These are phyloP conservation scores for Acacia concinna DNA, from an alignment of 331 rosid species.

Conservation along the genomic window DNA sequence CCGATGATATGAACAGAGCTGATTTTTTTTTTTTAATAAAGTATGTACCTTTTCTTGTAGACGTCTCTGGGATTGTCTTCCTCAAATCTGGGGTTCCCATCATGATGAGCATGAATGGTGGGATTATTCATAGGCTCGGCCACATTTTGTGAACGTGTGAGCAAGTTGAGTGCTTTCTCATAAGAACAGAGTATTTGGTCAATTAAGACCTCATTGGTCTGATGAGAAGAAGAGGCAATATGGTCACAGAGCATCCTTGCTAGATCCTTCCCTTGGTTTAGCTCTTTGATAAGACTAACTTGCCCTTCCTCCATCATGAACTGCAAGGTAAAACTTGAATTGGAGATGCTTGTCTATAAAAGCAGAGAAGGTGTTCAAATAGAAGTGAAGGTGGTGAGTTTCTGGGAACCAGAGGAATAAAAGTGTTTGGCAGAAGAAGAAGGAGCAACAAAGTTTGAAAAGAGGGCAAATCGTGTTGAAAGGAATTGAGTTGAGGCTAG, in stretches of 20 bases:
- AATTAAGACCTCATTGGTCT: slow-evolving; percentile 42
- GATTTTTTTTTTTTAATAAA: not conserved
- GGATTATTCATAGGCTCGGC: slow-evolving; percentile 29
- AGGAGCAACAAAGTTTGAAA: slow-evolving; percentile 2
- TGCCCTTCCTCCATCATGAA: slow-evolving; percentile 39
- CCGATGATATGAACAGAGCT: not conserved
- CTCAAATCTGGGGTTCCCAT: slow-evolving; percentile 47
- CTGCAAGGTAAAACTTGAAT: not conserved
- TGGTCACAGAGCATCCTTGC: slow-evolving; percentile 53
- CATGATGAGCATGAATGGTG: slow-evolving; percentile 27
- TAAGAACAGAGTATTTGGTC: slow-evolving; percentile 54
- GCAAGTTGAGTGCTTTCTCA: slow-evolving; percentile 55
- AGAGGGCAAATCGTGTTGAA: not conserved
- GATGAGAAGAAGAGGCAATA: slow-evolving; percentile 41
- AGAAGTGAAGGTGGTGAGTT: not conserved
- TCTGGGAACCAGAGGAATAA: not conserved
- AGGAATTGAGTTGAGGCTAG: not conserved
- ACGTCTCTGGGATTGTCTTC: slow-evolving; percentile 41
- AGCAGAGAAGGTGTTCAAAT: not conserved
- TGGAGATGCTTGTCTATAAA: not conserved
- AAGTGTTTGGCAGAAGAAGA: not conserved
- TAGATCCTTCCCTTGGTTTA: slow-evolving; percentile 63
- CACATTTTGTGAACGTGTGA: slow-evolving; percentile 32
- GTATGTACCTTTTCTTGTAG: slow-evolving; percentile 65
- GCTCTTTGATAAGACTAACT: slow-evolving; percentile 46